These are phyloP conservation scores for Crassisporium funariophilum DNA, from an alignment of 768 basidiomycete species.

Conservation along the genomic window DNA sequence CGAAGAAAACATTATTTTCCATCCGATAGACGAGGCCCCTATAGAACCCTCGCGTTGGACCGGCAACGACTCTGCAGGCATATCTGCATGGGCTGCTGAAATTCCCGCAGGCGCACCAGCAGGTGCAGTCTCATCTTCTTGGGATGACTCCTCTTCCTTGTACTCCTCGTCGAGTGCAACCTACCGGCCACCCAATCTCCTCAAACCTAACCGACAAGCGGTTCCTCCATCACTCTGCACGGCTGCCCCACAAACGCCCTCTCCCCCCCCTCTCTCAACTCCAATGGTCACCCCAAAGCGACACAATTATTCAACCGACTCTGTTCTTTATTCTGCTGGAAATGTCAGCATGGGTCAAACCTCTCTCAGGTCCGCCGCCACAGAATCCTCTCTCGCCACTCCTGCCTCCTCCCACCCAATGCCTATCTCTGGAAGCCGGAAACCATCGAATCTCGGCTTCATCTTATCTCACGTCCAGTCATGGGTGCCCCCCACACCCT, in stretches of 20 bases:
- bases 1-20: conserved; percentile 29
- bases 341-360: conserved; percentile 37
- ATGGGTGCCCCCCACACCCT: conserved; percentile 43
- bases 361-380: conserved; percentile 38
- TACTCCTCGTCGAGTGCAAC: conserved; percentile 21
- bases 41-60: conserved; percentile 28
- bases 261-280: conserved; percentile 29
- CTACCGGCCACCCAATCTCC: conserved; percentile 30
- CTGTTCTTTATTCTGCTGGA: conserved; percentile 23
- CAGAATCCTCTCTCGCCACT: conserved; percentile 56
- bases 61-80: conserved; percentile 44
- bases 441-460: conserved; percentile 36
- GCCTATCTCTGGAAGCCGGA: conserved; percentile 31
- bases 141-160: conserved; percentile 15
- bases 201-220: conserved; percentile 40
- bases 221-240: conserved; percentile 54
- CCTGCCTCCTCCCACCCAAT: conserved; percentile 42
- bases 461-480: conserved; percentile 47
- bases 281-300: conserved; percentile 35
- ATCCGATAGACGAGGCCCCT: conserved; percentile 18
- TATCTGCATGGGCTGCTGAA: conserved; percentile 48
- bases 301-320: conserved; percentile 31
- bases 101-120: conserved; percentile 35
- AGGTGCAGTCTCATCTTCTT: conserved; percentile 11
- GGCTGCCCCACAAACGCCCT: conserved; percentile 37